These are phyloP conservation scores for Penicillium expansum DNA, from an alignment of 2,329 filamentous ascomycete species.

Conservation along the genomic window DNA sequence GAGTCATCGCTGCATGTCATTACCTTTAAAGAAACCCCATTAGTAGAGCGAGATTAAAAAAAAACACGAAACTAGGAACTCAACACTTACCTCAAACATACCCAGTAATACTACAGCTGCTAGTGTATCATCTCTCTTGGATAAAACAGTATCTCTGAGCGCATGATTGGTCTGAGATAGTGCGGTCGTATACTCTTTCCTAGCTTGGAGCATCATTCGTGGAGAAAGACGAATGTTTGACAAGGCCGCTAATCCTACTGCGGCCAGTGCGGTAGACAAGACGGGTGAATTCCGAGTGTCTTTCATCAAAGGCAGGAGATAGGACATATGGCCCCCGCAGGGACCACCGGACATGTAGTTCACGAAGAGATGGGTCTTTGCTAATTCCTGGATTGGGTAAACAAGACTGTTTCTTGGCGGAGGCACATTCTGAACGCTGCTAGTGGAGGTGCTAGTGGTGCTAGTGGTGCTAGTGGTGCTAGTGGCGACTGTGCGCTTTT, in stretches of 20 bases:
- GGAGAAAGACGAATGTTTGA: conserved; percentile 12
- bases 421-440: not conserved
- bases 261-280: conserved; percentile 8
- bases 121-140: conserved; percentile 11
- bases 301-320: not conserved
- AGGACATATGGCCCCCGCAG: conserved; percentile 3
- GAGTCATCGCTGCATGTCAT: conserved; percentile 10
- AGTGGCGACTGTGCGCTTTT: not conserved
- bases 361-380: conserved; percentile 3
- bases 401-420: not conserved
- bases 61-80: not conserved
- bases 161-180: conserved; percentile 8
- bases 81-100: conserved; percentile 11
- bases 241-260: conserved; percentile 9
- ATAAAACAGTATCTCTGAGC: not conserved
- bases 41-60: not conserved
- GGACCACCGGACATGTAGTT: conserved; percentile 9
- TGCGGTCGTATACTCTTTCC: conserved; percentile 11
- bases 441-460: not conserved
- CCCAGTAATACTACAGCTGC: conserved; percentile 11
- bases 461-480: not conserved
- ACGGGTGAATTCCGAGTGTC: not conserved
- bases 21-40: not conserved
- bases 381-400: conserved; percentile 8
- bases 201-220: conserved; percentile 9